Evolutionary conservation across 140 eudicot species (phyloP), one percentile per base, ranked within the genome.

Genomic region (Stevia rebaudiana): DNA sequence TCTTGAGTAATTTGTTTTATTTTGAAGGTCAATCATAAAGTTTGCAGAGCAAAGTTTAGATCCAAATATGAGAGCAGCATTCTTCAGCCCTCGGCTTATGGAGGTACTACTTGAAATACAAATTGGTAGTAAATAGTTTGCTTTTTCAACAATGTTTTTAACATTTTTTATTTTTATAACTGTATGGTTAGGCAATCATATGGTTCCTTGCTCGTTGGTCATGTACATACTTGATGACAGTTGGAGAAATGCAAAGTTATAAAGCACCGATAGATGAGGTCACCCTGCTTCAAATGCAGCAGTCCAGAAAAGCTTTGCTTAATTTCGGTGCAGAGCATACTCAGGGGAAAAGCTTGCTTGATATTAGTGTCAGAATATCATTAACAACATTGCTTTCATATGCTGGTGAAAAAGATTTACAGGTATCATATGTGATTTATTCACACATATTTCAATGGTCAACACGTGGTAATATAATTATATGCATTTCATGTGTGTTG

Each of bases 141-240:
- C 40, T 30, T 18, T 61, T 68, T 64, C 30, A 61, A 58, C 59
- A 19, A 41, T 21, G 42, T 21, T 67, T 28, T 37, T 55, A 39
- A 13, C 64, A 28, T 47, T 6, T 1, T 24, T 12, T 28, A 5
- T 41, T 76, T 30, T 65, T 61, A 64, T 24, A 8, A 65, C 22
- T 25, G 30, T 70, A n/a, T 75, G 46, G 39, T 24, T 77, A 91
- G 98, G 98, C 96, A 69, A 61, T 87, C 55, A 79, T 87, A 72
- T 91, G 98, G 98, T 91, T 91, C 68, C 83, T 91, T 74, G 88
- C 91, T 8, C 77, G 98, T 68, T 91, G 98, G 98, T 84, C 91
- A 12, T 40, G 75, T 72, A 91, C 98, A 60, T 91, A 84, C 64
- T 69, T 91, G 21, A 76, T 91, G 96, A 72, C 83, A 66, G 63